Evolutionary conservation across 2,329 filamentous ascomycete species (phyloP).

Genomic region (Colletotrichum camelliae): DNA sequence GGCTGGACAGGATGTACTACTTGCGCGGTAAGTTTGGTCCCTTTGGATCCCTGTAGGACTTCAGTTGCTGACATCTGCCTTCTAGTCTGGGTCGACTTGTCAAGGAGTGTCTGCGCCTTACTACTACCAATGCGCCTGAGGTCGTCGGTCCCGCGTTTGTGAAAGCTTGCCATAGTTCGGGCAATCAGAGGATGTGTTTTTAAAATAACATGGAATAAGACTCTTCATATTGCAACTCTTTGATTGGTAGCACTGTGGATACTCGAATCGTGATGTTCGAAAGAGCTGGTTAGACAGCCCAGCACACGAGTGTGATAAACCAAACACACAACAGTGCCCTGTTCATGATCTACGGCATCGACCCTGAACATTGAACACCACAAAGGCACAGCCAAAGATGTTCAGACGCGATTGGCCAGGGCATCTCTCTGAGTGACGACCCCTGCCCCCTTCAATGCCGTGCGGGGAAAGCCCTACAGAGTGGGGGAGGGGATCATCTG

Average conservation of each 20-base stretch:
- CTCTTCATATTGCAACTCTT: neutral
- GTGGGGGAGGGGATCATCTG: neutral
- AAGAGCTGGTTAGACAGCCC: neutral
- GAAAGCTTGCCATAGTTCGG: accelerated
- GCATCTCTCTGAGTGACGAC: neutral
- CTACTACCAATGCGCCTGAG: neutral
- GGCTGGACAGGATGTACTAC: conserved; percentile 46
- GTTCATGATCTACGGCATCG: no score
- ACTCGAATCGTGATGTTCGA: neutral
- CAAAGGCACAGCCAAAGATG: neutral
- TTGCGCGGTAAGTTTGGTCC: conserved; percentile 36
- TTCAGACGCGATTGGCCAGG: neutral
- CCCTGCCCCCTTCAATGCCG: neutral
- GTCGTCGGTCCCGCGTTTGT: accelerated
- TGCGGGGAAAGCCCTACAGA: neutral
- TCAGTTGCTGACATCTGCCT: neutral
- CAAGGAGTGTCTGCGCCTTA: neutral
- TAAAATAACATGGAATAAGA: neutral
- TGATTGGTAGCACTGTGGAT: neutral
- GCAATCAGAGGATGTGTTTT: neutral
- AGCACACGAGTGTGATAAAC: neutral
- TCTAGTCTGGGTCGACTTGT: neutral
- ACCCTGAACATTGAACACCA: neutral
- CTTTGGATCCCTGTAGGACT: conserved; percentile 28
- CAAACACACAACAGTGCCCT: no score